Evolutionary conservation across 2,329 filamentous ascomycete species (phyloP).

Genomic region (Colletotrichum sp.): DNA sequence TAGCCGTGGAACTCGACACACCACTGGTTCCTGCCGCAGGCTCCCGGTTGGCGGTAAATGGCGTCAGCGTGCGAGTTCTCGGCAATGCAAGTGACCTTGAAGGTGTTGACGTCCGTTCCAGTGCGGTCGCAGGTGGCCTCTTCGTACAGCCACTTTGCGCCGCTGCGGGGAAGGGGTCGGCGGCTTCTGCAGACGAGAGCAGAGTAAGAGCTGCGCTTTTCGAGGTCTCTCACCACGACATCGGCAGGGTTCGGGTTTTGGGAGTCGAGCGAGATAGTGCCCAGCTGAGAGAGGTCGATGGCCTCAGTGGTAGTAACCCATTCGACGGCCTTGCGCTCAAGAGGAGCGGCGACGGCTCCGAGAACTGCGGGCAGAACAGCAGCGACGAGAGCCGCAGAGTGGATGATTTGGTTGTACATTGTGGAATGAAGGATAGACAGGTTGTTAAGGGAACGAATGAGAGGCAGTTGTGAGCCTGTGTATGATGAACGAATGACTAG

Average conservation of each 20-base stretch:
- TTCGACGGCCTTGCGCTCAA: background rate
- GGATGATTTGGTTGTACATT: background rate
- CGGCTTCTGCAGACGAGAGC: background rate
- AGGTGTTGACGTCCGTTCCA: background rate
- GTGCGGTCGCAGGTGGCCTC: background rate
- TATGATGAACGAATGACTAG: background rate
- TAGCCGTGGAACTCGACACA: slow-evolving; percentile 2
- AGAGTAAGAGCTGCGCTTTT: background rate
- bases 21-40: background rate
- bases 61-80: background rate
- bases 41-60: background rate
- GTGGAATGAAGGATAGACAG: background rate
- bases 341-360: background rate
- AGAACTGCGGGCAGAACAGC: background rate
- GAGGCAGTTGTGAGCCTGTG: background rate
- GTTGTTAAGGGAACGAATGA: background rate
- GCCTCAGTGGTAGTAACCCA: background rate
- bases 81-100: background rate
- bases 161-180: background rate
- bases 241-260: background rate
- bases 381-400: background rate
- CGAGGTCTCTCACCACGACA: background rate
- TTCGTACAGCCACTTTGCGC: background rate
- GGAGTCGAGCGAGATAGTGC: background rate
- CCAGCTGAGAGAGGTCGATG: background rate